Evolutionary conservation across 2,329 filamentous ascomycete genomes (phyloP).

Genomic region (Aspergillus transmontanensis): DNA sequence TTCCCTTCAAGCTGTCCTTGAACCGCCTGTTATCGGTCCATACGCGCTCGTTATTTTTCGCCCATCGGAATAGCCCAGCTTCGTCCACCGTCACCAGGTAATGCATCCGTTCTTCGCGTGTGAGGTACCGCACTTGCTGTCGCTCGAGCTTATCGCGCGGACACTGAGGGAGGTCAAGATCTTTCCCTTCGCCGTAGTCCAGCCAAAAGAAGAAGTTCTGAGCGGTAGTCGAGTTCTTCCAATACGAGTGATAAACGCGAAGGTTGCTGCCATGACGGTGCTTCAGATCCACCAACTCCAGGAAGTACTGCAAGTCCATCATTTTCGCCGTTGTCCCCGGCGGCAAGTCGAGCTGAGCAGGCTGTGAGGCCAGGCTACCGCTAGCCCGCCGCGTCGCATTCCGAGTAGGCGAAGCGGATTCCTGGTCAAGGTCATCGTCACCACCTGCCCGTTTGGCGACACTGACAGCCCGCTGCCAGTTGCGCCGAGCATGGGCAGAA

Average conservation of each 20-base stretch:
- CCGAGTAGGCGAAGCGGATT: conserved; percentile 30
- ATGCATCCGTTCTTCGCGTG: conserved; percentile 75
- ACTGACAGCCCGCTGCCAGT: conserved; percentile 74
- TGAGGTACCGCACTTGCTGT: conserved; percentile 82
- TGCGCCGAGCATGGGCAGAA: conserved; percentile 57
- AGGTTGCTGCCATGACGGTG: conserved; percentile 86
- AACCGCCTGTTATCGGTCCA: conserved; percentile 70
- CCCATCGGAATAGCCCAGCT: conserved; percentile 80
- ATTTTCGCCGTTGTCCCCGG: conserved; percentile 68
- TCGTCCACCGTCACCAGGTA: conserved; percentile 78
- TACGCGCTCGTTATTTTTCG: conserved; percentile 76
- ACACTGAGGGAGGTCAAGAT: conserved; percentile 70
- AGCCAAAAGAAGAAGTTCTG: conserved; percentile 97
- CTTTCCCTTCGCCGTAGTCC: conserved; percentile 74
- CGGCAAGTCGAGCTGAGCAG: conserved; percentile 51
- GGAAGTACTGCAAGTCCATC: conserved; percentile 85
- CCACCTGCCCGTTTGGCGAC: conserved; percentile 73
- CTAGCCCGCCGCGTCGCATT: background rate
- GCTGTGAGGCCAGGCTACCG: background rate
- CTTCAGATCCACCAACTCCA: conserved; percentile 82
- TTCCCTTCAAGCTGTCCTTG: conserved; percentile 77
- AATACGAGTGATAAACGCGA: conserved; percentile 77
- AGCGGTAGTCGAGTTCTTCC: conserved; percentile 74
- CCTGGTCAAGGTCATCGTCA: conserved; percentile 55
- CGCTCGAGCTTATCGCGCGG: conserved; percentile 73